Percentiles rank a stretch among this genome's conserved stretches.
Evolutionary conservation across 208 protist genomes (phyloP).

Genomic region (Leishmania gerbilli): DNA sequence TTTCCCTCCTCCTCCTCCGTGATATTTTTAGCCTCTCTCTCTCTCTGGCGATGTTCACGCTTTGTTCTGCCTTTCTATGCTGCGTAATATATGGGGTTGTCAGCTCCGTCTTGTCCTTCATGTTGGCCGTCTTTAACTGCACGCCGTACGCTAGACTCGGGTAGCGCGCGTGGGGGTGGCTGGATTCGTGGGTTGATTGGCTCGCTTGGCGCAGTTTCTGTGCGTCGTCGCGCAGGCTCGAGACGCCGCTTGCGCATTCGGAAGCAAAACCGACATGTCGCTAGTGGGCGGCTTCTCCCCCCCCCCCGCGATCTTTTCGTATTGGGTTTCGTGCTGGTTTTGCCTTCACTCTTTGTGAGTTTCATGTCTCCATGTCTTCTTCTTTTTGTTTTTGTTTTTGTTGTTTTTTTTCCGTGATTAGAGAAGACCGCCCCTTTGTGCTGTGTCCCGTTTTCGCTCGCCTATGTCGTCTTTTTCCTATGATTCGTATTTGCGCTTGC

Average conservation of each 20-base stretch:
- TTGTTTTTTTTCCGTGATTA: not conserved
- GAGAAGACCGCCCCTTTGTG: not conserved
- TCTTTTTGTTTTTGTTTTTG: not conserved
- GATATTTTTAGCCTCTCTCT: not conserved
- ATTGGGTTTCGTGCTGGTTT: not conserved
- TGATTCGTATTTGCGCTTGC: not conserved
- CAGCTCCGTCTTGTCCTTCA: not conserved
- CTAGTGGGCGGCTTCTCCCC: not conserved
- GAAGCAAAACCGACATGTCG: not conserved
- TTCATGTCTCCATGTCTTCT: not conserved
- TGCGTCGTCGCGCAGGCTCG: not conserved
- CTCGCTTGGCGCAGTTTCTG: not conserved
- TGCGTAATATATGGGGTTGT: not conserved
- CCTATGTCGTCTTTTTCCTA: not conserved
- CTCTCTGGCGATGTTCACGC: not conserved
- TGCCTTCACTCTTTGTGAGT: not conserved
- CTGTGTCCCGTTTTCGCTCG: not conserved
- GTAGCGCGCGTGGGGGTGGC: not conserved
- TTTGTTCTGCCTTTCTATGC: not conserved
- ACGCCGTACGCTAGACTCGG: not conserved
- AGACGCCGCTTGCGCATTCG: not conserved
- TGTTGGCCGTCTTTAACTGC: slow-evolving; percentile 2
- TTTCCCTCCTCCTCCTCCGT: not conserved
- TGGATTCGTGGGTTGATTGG: not conserved
- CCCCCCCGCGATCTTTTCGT: not conserved